phyloP scores from a whole-genome alignment of 129 eudicot species.

The Gnaphalium uliginosum region DNA sequence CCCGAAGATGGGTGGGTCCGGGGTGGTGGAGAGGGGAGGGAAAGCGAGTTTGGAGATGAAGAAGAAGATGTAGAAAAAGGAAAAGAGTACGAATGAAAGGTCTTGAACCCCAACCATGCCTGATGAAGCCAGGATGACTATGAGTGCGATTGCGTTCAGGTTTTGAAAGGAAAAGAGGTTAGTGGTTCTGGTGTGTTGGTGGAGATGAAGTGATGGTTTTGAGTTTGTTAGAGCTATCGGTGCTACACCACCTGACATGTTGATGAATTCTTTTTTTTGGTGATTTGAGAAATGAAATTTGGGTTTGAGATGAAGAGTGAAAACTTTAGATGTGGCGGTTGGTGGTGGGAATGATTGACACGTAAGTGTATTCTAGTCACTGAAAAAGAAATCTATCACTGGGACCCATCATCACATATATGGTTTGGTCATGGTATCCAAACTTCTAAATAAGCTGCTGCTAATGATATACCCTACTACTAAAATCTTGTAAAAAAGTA shows the following conservation, averaged over 20 bases:
- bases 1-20: slow-evolving; percentile 44
- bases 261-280: slow-evolving; percentile 2
- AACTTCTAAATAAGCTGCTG: background rate
- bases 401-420: background rate
- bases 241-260: slow-evolving; percentile 75
- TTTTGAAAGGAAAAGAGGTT: slow-evolving; percentile 54
- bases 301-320: background rate
- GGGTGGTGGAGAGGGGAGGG: slow-evolving; percentile 40
- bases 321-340: slow-evolving; percentile 10
- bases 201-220: background rate
- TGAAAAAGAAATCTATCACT: background rate
- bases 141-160: slow-evolving; percentile 51
- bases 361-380: slow-evolving; percentile 4
- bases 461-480: background rate
- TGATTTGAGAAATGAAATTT: background rate
- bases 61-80: slow-evolving; percentile 60
- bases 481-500: background rate
- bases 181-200: slow-evolving; percentile 22
- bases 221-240: slow-evolving; percentile 18
- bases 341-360: slow-evolving; percentile 14
- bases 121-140: slow-evolving; percentile 57
- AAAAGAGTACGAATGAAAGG: slow-evolving; percentile 50
- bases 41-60: slow-evolving; percentile 60
- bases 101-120: slow-evolving; percentile 59
- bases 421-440: background rate